Conservation (phyloP, 176 grass and related monocot species). For the Puya raimondii region DNA sequence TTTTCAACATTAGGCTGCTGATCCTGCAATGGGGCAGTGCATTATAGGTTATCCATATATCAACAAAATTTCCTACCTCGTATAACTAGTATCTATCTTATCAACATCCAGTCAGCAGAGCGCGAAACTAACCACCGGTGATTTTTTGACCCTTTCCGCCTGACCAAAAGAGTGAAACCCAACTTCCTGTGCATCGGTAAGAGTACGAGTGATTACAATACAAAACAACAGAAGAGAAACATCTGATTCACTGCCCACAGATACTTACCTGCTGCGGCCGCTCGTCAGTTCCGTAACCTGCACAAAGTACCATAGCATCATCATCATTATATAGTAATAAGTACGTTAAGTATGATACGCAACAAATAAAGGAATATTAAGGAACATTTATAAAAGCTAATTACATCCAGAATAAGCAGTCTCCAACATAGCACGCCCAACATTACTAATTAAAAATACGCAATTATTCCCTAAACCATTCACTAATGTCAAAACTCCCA, state of each 20-base stretch:
- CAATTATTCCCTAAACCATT: neutral
- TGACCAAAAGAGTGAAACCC: slow-evolving; percentile 34
- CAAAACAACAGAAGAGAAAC: slow-evolving; percentile 13
- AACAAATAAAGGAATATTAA: neutral
- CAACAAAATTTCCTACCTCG: neutral
- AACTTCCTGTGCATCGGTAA: slow-evolving; percentile 34
- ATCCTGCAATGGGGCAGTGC: slow-evolving; percentile 10
- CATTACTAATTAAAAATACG: too few relatives aligned
- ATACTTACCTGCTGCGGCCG: slow-evolving; percentile 55
- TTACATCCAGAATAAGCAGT: too few relatives aligned
- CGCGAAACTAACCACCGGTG: slow-evolving; percentile 26
- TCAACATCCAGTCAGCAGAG: neutral
- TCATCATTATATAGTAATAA: slow-evolving; percentile 2
- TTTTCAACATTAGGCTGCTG: slow-evolving; percentile 13
- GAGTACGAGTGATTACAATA: neutral
- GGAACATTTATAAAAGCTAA: neutral
- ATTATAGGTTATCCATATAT: neutral
- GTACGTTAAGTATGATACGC: neutral
- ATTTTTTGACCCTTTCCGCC: slow-evolving; percentile 20
- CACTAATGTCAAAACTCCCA: neutral
- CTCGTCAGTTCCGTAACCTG: slow-evolving; percentile 86
- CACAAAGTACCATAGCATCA: slow-evolving; percentile 35
- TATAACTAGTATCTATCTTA: neutral
- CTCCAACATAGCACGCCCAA: too few relatives aligned
- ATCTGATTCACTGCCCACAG: neutral